Evolutionary conservation across 2,329 filamentous ascomycete species (phyloP).

Genomic region (Aotearoamyces nothofagi): DNA sequence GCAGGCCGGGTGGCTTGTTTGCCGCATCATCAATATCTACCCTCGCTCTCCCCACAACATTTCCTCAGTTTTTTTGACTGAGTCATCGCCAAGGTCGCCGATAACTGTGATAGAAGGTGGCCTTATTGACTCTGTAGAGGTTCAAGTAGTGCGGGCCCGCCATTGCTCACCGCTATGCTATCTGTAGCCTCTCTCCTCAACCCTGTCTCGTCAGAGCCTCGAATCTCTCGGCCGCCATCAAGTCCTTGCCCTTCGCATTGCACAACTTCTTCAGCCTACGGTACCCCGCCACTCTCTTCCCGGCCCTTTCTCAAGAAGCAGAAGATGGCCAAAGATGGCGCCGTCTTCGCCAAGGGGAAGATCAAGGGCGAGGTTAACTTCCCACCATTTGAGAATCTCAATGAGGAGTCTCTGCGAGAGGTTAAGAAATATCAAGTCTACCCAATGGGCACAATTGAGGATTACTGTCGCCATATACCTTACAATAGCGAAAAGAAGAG

Average conservation of each 20-base stretch:
- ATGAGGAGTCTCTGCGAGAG: slow-evolving; percentile 37
- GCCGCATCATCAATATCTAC: background rate
- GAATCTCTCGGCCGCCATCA: slow-evolving; percentile 26
- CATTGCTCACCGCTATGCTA: slow-evolving; percentile 32
- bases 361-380: slow-evolving; percentile 57
- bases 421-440: slow-evolving; percentile 50
- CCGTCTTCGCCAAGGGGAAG: slow-evolving; percentile 44
- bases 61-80: background rate
- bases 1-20: background rate
- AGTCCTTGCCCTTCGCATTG: slow-evolving; percentile 20
- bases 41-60: background rate
- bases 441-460: slow-evolving; percentile 45
- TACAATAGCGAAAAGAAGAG: slow-evolving; percentile 92
- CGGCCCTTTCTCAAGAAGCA: slow-evolving; percentile 24
- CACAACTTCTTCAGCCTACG: slow-evolving; percentile 13
- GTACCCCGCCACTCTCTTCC: slow-evolving; percentile 12
- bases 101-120: slow-evolving; percentile 1
- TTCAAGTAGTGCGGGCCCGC: background rate
- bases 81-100: background rate
- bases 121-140: slow-evolving; percentile 5
- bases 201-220: slow-evolving; percentile 26
- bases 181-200: slow-evolving; percentile 53
- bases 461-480: slow-evolving; percentile 63
- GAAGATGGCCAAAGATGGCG: slow-evolving; percentile 50
- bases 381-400: slow-evolving; percentile 53